Percentiles rank a stretch among this genome's conserved stretches.
Evolutionary conservation across 352 stramenopile genomes (phyloP).

Genomic region (Aphanomyces invadans): DNA sequence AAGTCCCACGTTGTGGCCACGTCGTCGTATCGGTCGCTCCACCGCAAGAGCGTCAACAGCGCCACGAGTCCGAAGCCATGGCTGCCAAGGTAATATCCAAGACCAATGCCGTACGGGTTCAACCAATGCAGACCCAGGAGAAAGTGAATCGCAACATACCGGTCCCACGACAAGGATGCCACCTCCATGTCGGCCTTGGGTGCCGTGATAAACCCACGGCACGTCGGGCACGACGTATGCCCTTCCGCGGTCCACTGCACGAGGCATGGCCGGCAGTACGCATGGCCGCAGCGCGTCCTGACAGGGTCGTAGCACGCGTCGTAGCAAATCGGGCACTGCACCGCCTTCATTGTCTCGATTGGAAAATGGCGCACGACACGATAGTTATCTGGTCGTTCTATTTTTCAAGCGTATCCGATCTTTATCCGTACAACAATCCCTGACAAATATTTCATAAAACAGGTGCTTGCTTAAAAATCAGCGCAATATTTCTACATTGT

Average conservation of each 20-base stretch:
- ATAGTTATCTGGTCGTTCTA: not conserved
- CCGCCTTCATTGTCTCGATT: not conserved
- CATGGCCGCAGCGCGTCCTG: not conserved
- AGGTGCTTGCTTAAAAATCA: too few relatives aligned
- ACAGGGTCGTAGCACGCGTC: conserved; percentile 2
- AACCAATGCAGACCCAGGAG: conserved; percentile 5
- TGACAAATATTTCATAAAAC: too few relatives aligned
- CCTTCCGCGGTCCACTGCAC: conserved; percentile 2
- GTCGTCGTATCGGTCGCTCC: not conserved
- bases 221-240: not conserved
- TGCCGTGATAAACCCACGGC: not conserved
- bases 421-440: not conserved
- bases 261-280: conserved; percentile 1
- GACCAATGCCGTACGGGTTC: conserved; percentile 4
- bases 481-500: too few relatives aligned
- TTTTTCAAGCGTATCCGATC: not conserved
- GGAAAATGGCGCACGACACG: not conserved
- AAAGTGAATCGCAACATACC: conserved; percentile 8
- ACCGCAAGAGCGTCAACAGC: not conserved
- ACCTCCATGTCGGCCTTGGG: not conserved
- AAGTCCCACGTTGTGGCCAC: not conserved
- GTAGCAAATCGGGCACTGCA: conserved; percentile 7
- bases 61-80: conserved; percentile 1
- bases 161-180: not conserved
- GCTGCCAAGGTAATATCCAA: not conserved